These are phyloP conservation scores for Lumnitzera littorea DNA, from an alignment of 345 rosid species.

Conservation along the genomic window DNA sequence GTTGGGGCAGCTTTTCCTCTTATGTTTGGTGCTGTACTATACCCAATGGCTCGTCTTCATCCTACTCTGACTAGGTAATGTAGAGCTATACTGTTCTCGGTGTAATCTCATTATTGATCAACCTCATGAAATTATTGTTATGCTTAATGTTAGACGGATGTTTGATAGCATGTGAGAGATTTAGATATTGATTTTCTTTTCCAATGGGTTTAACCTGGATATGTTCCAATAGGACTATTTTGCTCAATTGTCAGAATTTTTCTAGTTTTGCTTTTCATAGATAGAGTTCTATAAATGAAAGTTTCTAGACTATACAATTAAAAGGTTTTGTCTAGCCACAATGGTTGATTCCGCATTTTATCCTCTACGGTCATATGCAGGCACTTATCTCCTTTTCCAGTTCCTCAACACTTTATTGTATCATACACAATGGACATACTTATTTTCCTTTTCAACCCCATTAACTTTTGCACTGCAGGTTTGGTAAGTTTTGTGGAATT, in stretches of 20 bases:
- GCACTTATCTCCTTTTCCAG: not conserved
- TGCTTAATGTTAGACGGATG: not conserved
- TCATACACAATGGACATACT: too few species aligned
- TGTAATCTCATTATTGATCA: not conserved
- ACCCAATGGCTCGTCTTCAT: conserved; percentile 95
- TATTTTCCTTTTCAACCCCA: not conserved
- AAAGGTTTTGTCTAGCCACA: too few species aligned
- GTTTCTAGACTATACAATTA: too few species aligned
- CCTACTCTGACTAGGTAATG: conserved; percentile 68
- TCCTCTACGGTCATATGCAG: not conserved
- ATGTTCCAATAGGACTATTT: too few species aligned
- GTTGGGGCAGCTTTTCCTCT: conserved; percentile 93
- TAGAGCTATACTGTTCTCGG: not conserved
- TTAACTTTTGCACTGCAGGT: conserved; percentile 8
- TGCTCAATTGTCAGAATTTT: too few species aligned
- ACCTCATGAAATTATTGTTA: not conserved
- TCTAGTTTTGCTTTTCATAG: too few species aligned
- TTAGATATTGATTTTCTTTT: too few species aligned
- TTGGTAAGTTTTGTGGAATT: conserved; percentile 88
- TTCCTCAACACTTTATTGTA: not conserved
- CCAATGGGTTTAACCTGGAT: too few species aligned
- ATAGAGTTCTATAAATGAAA: too few species aligned
- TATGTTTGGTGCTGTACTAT: conserved; percentile 84
- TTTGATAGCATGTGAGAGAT: not conserved
- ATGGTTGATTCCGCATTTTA: not conserved